Base-by-base conservation (phyloP, 768 basidiomycete genomes). In the Clitopilus passeckerianus region DNA sequence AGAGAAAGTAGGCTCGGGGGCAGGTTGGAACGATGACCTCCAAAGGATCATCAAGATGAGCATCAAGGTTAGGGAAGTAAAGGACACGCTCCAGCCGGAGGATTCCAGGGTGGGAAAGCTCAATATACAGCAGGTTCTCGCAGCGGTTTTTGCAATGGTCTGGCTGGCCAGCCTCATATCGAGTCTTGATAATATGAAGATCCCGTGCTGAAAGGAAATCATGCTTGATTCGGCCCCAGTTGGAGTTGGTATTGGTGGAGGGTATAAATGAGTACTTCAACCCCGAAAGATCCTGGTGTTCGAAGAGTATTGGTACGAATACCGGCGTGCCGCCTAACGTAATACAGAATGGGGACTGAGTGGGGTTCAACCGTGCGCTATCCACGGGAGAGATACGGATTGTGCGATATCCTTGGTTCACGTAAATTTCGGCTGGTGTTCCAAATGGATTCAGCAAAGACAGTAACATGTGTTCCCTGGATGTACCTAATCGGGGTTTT, bases 21-120 rank as follows among this genome's bases (percentile, higher is more conserved):
- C 93, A 95, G n/a, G 92, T 89, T 5, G 86, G 89, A 33, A 95
- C 76, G 0, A 83, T 79, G 35, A 91, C 79, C 60, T 90, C 85
- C 10, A 77, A 76, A 44, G 85, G 75, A 54, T 78, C 77, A 57
- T 23, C 9, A 16, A 57, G 8, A 24, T 43, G 56, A 5, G 35
- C 34, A 44, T 57, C 56, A 2, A 41, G 23, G 34, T 46, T 43
- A 35, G 56, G 22, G 27, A 35, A 33, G 27, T 57, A 35, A n/a
- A 43, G 23, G 12, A 44, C 41, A 23, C 56, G 56, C 16, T 57
- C 35, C 5, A 57, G 27, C 18, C 23, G 34, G 41, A 57, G 22
- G 35, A 14, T 44, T 5, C 56, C 56, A 12, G 56, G 56, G 15
- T n/a, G n/a, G 1, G n/a, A 7, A 20, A 57, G 4, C 20, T 41